Conservation (phyloP, 2,329 filamentous ascomycete species). For the Zelopaecilomyces penicillatus region DNA sequence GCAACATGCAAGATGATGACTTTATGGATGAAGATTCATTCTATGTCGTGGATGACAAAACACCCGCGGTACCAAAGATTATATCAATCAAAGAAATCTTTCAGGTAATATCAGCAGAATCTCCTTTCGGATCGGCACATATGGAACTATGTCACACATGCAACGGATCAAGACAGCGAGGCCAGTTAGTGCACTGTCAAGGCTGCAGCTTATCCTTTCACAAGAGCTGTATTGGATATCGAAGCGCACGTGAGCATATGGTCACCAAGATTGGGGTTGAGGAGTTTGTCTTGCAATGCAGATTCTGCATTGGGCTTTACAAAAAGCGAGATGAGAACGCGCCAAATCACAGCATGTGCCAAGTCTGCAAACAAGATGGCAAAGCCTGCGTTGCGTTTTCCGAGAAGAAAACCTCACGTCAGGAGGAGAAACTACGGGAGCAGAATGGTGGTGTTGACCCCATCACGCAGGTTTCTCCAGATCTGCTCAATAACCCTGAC, state of each 20-base stretch:
- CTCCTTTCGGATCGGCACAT: constrained; percentile 64
- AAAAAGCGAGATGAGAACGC: constrained; percentile 59
- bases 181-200: constrained; percentile 76
- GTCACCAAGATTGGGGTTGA: constrained; percentile 75
- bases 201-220: constrained; percentile 83
- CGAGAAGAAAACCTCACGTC: constrained; percentile 59
- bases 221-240: constrained; percentile 68
- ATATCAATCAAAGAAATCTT: constrained; percentile 68
- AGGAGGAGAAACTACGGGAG: constrained; percentile 76
- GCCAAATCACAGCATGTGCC: constrained; percentile 65
- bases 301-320: constrained; percentile 65
- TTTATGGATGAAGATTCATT: constrained; percentile 52
- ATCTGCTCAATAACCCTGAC: constrained; percentile 64
- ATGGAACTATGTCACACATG: constrained; percentile 66
- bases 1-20: constrained; percentile 42
- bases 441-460: constrained; percentile 76
- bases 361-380: constrained; percentile 58
- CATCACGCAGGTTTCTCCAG: constrained; percentile 51
- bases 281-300: constrained; percentile 82
- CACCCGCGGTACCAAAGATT: constrained; percentile 41
- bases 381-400: constrained; percentile 68
- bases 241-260: constrained; percentile 70
- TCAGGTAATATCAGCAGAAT: constrained; percentile 48
- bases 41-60: constrained; percentile 39
- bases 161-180: constrained; percentile 35